These are phyloP conservation scores for Mortierella antarctica DNA, from an alignment of 192 early-diverging fungal genomes.

Conservation along the genomic window DNA sequence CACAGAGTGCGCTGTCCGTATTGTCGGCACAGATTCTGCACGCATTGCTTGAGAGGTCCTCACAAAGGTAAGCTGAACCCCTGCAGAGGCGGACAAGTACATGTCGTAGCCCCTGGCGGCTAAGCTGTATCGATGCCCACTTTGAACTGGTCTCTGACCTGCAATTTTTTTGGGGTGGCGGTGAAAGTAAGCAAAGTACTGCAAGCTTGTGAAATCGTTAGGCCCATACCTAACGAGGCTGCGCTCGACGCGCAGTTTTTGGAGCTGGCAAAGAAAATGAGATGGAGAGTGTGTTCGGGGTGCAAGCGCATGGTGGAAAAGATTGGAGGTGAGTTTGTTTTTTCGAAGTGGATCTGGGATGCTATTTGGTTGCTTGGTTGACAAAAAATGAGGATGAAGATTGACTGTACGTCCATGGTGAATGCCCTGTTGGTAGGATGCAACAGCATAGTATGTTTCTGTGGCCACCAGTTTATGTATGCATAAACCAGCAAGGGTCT, in stretches of 20 bases:
- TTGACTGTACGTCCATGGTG: background rate
- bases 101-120: background rate
- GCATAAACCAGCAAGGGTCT: background rate
- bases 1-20: constrained; percentile 10
- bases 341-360: too few species aligned
- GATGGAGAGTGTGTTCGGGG: constrained; percentile 22
- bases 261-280: background rate
- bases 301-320: constrained; percentile 22
- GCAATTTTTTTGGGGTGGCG: constrained; percentile 3
- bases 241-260: background rate
- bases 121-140: too few species aligned
- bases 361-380: too few species aligned
- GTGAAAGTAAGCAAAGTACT: too few species aligned
- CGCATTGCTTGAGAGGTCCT: constrained; percentile 7
- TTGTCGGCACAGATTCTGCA: constrained; percentile 13
- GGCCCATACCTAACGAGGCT: too few species aligned
- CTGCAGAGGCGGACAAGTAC: too few species aligned
- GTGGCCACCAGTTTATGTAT: constrained; percentile 9
- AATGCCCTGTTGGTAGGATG: constrained; percentile 13
- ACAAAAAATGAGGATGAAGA: background rate
- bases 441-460: constrained; percentile 31
- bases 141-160: background rate
- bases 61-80: constrained; percentile 12
- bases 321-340: constrained; percentile 3
- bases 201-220: too few species aligned